Base-by-base conservation (phyloP, 1,284 basidiomycete genomes). In the Ceratobasidium sp. region DNA sequence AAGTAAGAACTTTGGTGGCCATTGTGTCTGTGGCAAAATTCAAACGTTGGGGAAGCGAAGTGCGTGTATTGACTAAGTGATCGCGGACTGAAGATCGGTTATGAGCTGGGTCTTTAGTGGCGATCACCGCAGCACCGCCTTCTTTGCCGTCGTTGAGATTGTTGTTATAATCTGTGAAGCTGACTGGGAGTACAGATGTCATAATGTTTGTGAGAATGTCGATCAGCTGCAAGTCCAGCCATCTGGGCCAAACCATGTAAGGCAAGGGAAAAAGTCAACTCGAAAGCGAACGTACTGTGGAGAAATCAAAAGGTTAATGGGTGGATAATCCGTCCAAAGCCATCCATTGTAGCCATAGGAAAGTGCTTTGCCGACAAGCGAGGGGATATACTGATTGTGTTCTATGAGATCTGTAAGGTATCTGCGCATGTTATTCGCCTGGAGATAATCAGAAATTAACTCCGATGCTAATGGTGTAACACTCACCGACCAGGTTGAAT, bases 401-500 rank as follows among this genome's bases (percentile, higher is more conserved):
- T 69, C 65, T 28, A 69, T 69, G 1, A 23, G 3, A 21, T 69
- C 26, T 3, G 65, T 57, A 2, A 69, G 39, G 23, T 69, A 69
- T 23, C 28, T 53, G n/a, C 65, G 34, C 65, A 69, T 69, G 28
- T 58, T 69, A 14, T 58, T 58, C 18, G 65, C 65, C 65, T 69
- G 21, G 10, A 46, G 10, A 53, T 43, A 8, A n/a, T 32, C 52
- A 55, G 6, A 16, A 6, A 23, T 48, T 5, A 18, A 23, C 18
- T 5, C 46, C 18, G 46, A 48, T 6, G 5, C 14, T 48, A 48
- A 23, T 9, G 26, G 39, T 21, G 26, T 28, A n/a, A 23, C 14
- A 69, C 65, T 57, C n/a, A 46, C 65, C 65, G 65, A 69, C 65
- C 65, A 69, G 36, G 52, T 69, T 9, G 65, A 57, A 58, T 69